Conservation (phyloP, 73 alveolate genomes). For the Blepharisma japonicum region DNA sequence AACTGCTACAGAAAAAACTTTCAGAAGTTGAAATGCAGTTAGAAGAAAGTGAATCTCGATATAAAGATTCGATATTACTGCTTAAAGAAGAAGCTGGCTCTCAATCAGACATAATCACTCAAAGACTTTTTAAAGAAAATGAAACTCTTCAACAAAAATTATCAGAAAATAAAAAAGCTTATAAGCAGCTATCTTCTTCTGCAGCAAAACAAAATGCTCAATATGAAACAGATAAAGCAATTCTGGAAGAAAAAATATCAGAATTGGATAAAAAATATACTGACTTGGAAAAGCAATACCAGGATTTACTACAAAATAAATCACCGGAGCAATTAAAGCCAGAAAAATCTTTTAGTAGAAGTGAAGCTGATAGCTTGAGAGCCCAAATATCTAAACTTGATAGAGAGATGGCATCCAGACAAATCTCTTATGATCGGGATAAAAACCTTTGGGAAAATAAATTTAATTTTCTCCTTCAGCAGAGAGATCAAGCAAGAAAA, state of each 20-base stretch:
- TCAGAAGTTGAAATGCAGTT: background rate
- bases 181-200: background rate
- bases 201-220: conserved; percentile 9
- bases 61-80: background rate
- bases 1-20: background rate
- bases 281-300: background rate
- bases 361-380: background rate
- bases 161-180: conserved; percentile 9
- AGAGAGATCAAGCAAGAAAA: conserved; percentile 53
- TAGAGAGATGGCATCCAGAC: conserved; percentile 6
- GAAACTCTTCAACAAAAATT: background rate
- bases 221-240: background rate
- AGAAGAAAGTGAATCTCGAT: background rate
- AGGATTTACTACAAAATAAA: background rate
- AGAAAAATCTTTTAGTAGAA: background rate
- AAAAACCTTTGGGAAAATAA: conserved; percentile 23
- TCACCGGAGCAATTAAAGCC: too few species aligned
- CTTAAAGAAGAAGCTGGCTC: background rate
- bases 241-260: conserved; percentile 1
- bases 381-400: conserved; percentile 23
- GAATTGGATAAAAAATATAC: background rate
- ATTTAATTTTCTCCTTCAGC: conserved; percentile 10
- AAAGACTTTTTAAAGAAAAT: conserved; percentile 15
- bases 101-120: background rate
- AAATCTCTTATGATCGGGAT: conserved; percentile 9